These are phyloP conservation scores for Ascoidea rubescens DNA, from an alignment of 805 yeast species.

Conservation along the genomic window DNA sequence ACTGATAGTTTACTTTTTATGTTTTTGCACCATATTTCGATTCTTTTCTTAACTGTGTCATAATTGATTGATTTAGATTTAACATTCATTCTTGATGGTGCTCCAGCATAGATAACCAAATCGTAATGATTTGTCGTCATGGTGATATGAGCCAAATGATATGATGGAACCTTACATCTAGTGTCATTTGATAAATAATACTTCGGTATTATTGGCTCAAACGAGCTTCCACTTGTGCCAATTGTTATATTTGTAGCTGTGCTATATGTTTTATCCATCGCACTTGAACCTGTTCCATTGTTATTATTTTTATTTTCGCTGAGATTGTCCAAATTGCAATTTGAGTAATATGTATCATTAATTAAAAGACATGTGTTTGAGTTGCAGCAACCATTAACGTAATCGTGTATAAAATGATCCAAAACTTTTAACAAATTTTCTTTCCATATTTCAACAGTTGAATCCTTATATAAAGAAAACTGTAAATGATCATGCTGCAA, in stretches of 20 bases:
- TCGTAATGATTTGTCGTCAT: constrained; percentile 67
- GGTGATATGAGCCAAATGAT: constrained; percentile 60
- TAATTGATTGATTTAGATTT: constrained; percentile 37
- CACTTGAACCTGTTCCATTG: not conserved
- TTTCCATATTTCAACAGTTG: constrained; percentile 43
- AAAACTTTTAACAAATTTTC: constrained; percentile 55
- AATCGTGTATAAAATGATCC: constrained; percentile 51
- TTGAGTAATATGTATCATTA: constrained; percentile 9
- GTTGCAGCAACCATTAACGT: constrained; percentile 20
- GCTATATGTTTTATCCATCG: not conserved
- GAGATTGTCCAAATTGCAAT: constrained; percentile 1
- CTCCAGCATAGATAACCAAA: constrained; percentile 67
- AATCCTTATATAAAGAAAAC: constrained; percentile 30
- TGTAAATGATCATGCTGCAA: constrained; percentile 63
- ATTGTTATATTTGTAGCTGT: constrained; percentile 1
- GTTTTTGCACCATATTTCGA: constrained; percentile 37
- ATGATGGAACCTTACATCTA: constrained; percentile 51
- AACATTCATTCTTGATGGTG: constrained; percentile 69
- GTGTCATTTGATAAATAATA: constrained; percentile 20
- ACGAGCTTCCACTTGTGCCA: constrained; percentile 1
- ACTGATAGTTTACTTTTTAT: constrained; percentile 36
- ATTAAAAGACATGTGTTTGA: constrained; percentile 12
- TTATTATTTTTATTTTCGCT: not conserved
- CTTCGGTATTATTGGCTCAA: not conserved
- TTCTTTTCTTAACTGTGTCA: constrained; percentile 31